Evolutionary conservation across 1,284 basidiomycete genomes (phyloP).

Genomic region (Tilletia walkeri): DNA sequence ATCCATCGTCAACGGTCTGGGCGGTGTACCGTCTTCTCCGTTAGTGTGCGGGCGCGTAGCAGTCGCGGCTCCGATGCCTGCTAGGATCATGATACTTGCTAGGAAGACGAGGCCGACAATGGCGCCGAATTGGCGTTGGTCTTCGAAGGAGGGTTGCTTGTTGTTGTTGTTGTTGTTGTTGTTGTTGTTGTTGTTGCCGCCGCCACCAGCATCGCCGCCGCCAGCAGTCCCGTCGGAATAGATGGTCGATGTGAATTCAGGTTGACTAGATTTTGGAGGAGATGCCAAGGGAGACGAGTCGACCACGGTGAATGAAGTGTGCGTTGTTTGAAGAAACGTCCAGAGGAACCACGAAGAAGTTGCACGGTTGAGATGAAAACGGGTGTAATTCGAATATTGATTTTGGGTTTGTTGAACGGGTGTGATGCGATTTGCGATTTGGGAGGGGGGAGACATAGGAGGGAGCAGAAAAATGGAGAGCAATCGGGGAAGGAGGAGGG

Average conservation of each 20-base stretch:
- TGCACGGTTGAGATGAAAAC: too few species aligned
- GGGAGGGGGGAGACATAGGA: too few species aligned
- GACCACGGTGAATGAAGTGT: too few species aligned
- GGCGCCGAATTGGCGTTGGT: not conserved
- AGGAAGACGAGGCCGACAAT: not conserved
- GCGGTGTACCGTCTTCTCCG: not conserved
- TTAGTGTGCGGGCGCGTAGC: not conserved
- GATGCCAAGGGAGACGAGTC: too few species aligned
- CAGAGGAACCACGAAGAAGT: too few species aligned
- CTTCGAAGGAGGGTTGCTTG: not conserved
- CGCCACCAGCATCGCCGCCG: not conserved
- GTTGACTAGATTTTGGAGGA: too few species aligned
- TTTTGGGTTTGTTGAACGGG: too few species aligned
- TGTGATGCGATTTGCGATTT: too few species aligned
- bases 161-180: not conserved
- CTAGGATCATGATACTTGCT: not conserved
- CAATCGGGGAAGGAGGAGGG: not conserved
- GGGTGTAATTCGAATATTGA: too few species aligned
- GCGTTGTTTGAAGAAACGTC: too few species aligned
- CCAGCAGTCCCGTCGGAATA: too few species aligned
- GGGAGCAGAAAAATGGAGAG: not conserved
- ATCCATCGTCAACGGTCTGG: not conserved
- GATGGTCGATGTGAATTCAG: too few species aligned
- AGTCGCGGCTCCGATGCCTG: slow-evolving; percentile 1
- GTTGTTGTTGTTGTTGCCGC: not conserved